Percentiles rank a stretch among this genome's conserved stretches.
Evolutionary conservation across 2,329 filamentous ascomycete species (phyloP).

Genomic region (Didymella pomorum): DNA sequence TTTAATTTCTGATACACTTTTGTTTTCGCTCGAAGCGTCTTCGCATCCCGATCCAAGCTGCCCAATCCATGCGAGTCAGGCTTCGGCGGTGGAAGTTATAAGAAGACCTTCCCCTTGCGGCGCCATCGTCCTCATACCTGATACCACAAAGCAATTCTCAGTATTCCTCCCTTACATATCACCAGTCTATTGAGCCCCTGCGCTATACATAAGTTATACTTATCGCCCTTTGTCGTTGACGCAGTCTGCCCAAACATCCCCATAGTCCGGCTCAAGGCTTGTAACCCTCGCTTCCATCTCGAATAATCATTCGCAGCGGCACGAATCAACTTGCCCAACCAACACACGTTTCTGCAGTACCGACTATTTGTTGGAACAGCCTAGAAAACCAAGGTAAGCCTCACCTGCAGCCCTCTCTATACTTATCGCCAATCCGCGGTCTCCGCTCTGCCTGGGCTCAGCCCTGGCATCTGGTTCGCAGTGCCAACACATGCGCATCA

Average conservation of each 20-base stretch:
- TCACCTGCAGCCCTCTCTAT: constrained; percentile 39
- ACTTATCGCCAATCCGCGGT: constrained; percentile 33
- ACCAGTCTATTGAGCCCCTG: constrained; percentile 8
- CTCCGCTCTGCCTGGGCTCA: constrained; percentile 28
- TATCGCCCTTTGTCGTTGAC: constrained; percentile 10
- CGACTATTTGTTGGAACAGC: constrained; percentile 15
- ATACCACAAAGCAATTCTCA: constrained; percentile 20
- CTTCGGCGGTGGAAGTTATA: constrained; percentile 39
- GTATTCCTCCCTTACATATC: constrained; percentile 17
- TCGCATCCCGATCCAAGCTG: constrained; percentile 16
- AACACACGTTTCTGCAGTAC: constrained; percentile 5
- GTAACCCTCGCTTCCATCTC: constrained; percentile 17
- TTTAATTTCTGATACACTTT: constrained; percentile 29
- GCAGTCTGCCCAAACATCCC: constrained; percentile 11
- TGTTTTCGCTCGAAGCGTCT: constrained; percentile 41
- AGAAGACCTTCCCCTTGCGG: constrained; percentile 32
- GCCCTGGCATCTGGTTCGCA: constrained; percentile 23
- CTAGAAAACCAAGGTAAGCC: constrained; percentile 42
- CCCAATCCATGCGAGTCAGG: constrained; percentile 42
- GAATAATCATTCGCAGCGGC: constrained; percentile 24
- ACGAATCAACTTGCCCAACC: constrained; percentile 24
- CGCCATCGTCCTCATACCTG: constrained; percentile 22
- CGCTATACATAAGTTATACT: constrained; percentile 13
- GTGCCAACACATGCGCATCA: constrained; percentile 43
- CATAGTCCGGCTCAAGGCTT: constrained; percentile 3